Percentiles rank a stretch among this genome's conserved stretches.
Evolutionary conservation across 768 basidiomycete genomes (phyloP).

Genomic region (Leccinum rimulosum): DNA sequence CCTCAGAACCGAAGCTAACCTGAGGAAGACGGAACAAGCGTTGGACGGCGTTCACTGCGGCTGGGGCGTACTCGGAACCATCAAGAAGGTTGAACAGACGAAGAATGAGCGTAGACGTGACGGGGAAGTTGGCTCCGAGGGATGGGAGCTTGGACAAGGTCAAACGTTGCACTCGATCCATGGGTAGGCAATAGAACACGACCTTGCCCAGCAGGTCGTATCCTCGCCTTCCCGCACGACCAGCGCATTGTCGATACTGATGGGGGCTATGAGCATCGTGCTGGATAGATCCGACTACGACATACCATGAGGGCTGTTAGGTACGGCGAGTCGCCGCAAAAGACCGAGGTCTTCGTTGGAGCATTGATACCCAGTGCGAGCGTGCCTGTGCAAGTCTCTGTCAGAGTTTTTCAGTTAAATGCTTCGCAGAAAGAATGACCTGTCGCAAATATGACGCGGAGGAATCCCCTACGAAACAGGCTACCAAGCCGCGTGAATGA

Average conservation of each 20-base stretch:
- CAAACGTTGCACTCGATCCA: constrained; percentile 62
- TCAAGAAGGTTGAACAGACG: constrained; percentile 64
- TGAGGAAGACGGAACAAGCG: constrained; percentile 57
- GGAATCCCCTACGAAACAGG: constrained; percentile 58
- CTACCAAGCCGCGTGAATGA: constrained; percentile 1
- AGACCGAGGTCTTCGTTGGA: constrained; percentile 63
- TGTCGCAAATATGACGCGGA: constrained; percentile 68
- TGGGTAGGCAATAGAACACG: constrained; percentile 66
- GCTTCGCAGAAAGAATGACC: constrained; percentile 30
- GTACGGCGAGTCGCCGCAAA: constrained; percentile 60
- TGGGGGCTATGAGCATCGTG: not conserved
- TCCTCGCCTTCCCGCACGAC: constrained; percentile 70
- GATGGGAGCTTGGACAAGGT: constrained; percentile 61
- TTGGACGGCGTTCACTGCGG: constrained; percentile 48
- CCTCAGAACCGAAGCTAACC: constrained; percentile 53
- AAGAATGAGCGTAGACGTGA: constrained; percentile 63
- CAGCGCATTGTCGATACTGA: constrained; percentile 72
- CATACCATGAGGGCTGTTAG: constrained; percentile 59
- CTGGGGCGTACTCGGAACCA: constrained; percentile 51
- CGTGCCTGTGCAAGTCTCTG: constrained; percentile 42
- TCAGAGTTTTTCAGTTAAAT: constrained; percentile 1
- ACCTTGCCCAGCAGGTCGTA: constrained; percentile 70
- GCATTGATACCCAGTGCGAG: constrained; percentile 76
- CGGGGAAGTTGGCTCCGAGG: constrained; percentile 61
- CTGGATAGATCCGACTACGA: not conserved